These are phyloP conservation scores for Pseudogymnoascus sp. DNA, from an alignment of 2,329 filamentous ascomycete genomes.

Conservation along the genomic window DNA sequence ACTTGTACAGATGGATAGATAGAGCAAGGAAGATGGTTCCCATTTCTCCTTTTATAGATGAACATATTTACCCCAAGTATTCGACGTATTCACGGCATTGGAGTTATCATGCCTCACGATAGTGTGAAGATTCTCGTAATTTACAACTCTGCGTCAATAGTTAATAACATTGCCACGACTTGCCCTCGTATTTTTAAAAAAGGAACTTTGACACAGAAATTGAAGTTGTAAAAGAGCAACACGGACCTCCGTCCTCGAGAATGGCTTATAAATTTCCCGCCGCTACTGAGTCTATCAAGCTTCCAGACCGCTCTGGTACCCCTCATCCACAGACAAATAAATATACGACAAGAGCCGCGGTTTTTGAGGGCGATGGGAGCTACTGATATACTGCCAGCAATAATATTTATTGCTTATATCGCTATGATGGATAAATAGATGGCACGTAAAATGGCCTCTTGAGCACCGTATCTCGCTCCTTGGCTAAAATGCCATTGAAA, in stretches of 20 bases:
- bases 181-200: too few species aligned
- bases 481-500: background rate
- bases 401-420: background rate
- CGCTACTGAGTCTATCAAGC: background rate
- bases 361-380: background rate
- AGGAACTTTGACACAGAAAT: background rate
- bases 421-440: background rate
- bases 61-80: background rate
- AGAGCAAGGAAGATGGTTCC: background rate
- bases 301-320: conserved; percentile 5
- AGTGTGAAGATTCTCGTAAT: background rate
- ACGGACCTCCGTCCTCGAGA: background rate
- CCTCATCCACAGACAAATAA: background rate
- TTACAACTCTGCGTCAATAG: background rate
- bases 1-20: background rate
- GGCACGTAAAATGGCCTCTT: background rate
- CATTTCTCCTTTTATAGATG: background rate
- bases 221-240: background rate
- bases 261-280: conserved; percentile 4
- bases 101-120: background rate
- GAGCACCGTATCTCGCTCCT: too few species aligned
- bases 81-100: background rate
- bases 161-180: too few species aligned
- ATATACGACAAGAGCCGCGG: background rate
- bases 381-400: background rate